These are phyloP conservation scores for Vanderwaltozyma verrucispora DNA, from an alignment of 805 yeast genomes.

Conservation along the genomic window DNA sequence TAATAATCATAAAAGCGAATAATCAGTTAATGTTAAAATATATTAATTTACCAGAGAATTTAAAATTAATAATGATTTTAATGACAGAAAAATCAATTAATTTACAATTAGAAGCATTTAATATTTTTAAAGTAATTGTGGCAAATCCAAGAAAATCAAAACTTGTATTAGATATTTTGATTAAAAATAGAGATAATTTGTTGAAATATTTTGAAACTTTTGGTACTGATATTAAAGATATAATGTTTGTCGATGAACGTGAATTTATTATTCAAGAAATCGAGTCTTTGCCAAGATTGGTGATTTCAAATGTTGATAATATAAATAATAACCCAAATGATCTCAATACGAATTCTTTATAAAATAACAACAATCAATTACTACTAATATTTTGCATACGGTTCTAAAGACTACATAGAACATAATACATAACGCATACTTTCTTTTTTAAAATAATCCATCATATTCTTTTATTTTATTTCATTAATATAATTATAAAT, in stretches of 20 bases:
- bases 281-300: constrained; percentile 54
- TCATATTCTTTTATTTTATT: no score
- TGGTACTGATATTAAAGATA: constrained; percentile 46
- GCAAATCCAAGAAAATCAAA: constrained; percentile 89
- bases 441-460: no score
- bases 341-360: not conserved
- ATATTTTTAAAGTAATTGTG: constrained; percentile 88
- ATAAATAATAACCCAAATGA: no score
- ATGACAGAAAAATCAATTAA: constrained; percentile 84
- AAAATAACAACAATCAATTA: no score
- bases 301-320: constrained; percentile 18
- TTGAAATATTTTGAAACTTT: constrained; percentile 59
- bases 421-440: no score
- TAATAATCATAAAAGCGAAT: constrained; percentile 63
- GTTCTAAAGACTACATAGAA: no score
- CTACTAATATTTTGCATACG: no score
- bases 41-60: constrained; percentile 69
- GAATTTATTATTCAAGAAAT: constrained; percentile 71
- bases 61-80: constrained; percentile 77
- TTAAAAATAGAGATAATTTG: constrained; percentile 73
- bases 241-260: constrained; percentile 64
- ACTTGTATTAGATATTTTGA: constrained; percentile 67
- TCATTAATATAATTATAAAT: no score
- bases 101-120: constrained; percentile 83
- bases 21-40: constrained; percentile 63